Conservation (phyloP, 2,329 filamentous ascomycete genomes). For the Ascochyta clinopodiicola region DNA sequence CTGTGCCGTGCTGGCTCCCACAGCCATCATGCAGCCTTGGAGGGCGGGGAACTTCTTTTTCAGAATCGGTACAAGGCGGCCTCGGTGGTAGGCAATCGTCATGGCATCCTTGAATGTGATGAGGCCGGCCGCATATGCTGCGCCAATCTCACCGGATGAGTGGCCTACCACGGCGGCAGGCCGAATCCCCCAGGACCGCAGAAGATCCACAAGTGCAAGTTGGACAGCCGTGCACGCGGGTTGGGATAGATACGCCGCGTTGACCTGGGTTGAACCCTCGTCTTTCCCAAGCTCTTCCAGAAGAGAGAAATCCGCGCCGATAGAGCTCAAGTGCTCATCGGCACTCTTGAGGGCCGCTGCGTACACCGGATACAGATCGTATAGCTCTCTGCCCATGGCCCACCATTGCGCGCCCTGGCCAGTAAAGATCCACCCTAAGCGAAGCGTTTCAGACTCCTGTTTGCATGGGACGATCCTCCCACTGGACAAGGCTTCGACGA, state of each 20-base stretch:
- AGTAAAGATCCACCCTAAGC: conserved; percentile 30
- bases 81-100: conserved; percentile 36
- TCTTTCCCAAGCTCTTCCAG: conserved; percentile 32
- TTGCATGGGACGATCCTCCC: conserved; percentile 1
- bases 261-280: conserved; percentile 25
- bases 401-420: conserved; percentile 41
- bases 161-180: conserved; percentile 38
- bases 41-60: conserved; percentile 27
- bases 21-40: conserved; percentile 31
- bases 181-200: conserved; percentile 32
- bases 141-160: conserved; percentile 41
- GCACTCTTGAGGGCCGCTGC: conserved; percentile 9
- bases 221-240: conserved; percentile 39
- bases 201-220: conserved; percentile 34
- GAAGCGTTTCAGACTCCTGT: not conserved
- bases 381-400: conserved; percentile 30
- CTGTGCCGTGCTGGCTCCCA: conserved; percentile 24
- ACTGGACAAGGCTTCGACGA: not conserved
- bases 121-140: conserved; percentile 36
- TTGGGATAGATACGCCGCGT: conserved; percentile 32
- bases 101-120: conserved; percentile 30
- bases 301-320: conserved; percentile 8
- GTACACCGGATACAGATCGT: conserved; percentile 16
- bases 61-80: conserved; percentile 27
- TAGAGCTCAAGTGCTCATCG: conserved; percentile 1